These are phyloP conservation scores for Rhodomyrtus tomentosa DNA, from an alignment of 345 rosid species.

Conservation along the genomic window DNA sequence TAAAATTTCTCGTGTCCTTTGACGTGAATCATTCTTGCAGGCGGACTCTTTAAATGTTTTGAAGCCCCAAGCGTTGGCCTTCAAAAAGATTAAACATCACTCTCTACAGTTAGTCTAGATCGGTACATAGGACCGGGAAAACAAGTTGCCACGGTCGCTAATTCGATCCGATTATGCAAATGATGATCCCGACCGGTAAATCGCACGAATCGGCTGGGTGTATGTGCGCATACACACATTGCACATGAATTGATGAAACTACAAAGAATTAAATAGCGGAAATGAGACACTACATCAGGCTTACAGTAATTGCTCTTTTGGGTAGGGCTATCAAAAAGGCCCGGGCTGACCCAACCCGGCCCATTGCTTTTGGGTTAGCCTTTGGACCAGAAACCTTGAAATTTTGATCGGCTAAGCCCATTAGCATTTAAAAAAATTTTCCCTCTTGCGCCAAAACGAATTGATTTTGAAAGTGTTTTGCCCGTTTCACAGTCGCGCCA, in stretches of 20 bases:
- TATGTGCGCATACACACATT: not conserved
- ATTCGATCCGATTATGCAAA: not conserved
- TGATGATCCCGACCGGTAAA: not conserved
- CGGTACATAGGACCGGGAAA: no score
- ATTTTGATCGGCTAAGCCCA: not conserved
- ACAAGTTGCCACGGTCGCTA: not conserved
- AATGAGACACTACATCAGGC: not conserved
- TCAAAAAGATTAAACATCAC: not conserved
- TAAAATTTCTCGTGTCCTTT: not conserved
- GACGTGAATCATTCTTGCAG: not conserved
- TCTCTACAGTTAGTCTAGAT: not conserved
- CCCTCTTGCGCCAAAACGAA: not conserved
- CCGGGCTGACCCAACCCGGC: no score
- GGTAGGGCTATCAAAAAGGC: no score
- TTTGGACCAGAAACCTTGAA: not conserved
- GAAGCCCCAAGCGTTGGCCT: not conserved
- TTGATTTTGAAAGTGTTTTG: not conserved
- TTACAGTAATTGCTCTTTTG: not conserved
- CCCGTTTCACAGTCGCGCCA: not conserved
- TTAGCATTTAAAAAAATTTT: not conserved
- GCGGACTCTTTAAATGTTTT: not conserved
- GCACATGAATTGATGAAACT: not conserved
- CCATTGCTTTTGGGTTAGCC: not conserved
- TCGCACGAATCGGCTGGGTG: not conserved
- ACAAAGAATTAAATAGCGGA: not conserved